These are phyloP conservation scores for Panus rudis DNA, from an alignment of 768 basidiomycete species.

Conservation along the genomic window DNA sequence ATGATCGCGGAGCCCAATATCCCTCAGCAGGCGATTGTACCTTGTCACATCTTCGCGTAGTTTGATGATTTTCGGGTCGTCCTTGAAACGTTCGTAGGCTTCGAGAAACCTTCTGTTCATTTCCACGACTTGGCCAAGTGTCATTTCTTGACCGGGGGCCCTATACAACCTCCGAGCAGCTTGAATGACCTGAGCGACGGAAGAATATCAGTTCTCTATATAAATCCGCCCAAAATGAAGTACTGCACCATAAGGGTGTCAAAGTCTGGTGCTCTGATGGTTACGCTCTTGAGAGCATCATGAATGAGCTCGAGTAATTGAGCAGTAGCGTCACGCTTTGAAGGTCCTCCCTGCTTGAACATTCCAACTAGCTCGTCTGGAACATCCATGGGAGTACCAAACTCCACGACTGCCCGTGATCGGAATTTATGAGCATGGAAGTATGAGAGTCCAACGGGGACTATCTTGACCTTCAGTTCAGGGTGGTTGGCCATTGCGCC, in stretches of 20 bases:
- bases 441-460: slow-evolving; percentile 44
- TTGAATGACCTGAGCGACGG: slow-evolving; percentile 72
- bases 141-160: slow-evolving; percentile 87
- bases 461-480: slow-evolving; percentile 81
- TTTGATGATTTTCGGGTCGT: slow-evolving; percentile 81
- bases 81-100: slow-evolving; percentile 86
- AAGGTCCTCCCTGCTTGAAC: slow-evolving; percentile 83
- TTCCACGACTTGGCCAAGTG: slow-evolving; percentile 91
- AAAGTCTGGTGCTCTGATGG: slow-evolving; percentile 91
- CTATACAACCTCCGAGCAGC: slow-evolving; percentile 89
- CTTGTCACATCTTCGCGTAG: slow-evolving; percentile 73
- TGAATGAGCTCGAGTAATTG: slow-evolving; percentile 89
- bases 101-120: slow-evolving; percentile 88
- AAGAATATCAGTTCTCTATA: neutral
- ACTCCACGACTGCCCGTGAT: slow-evolving; percentile 95
- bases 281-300: slow-evolving; percentile 91
- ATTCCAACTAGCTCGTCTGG: slow-evolving; percentile 81
- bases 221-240: neutral
- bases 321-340: slow-evolving; percentile 86
- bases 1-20: slow-evolving; percentile 89
- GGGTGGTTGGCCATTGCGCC: slow-evolving; percentile 95
- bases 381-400: slow-evolving; percentile 88
- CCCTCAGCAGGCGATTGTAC: slow-evolving; percentile 82
- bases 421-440: slow-evolving; percentile 66
- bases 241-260: slow-evolving; percentile 91